Percentiles rank a stretch among this genome's conserved stretches.
Evolutionary conservation across 176 grass and related monocot genomes (phyloP).

Genomic region (Zea mays): DNA sequence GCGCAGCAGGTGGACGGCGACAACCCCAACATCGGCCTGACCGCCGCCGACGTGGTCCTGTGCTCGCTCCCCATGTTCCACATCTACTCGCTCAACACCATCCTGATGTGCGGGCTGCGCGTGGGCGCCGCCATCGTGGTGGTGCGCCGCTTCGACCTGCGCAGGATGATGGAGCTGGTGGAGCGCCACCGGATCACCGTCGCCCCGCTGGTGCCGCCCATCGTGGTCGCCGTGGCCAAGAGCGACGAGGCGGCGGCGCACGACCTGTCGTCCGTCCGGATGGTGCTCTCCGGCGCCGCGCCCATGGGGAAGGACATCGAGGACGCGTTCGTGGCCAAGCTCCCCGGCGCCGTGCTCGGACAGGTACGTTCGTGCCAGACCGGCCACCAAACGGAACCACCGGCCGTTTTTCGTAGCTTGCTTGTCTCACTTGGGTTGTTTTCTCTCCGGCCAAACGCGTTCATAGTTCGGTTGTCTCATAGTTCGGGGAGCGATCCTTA

Average conservation of each 20-base stretch:
- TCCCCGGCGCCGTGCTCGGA: constrained; percentile 62
- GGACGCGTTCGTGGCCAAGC: constrained; percentile 66
- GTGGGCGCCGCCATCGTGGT: constrained; percentile 60
- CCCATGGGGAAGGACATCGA: constrained; percentile 81
- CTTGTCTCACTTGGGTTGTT: background rate
- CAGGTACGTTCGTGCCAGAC: constrained; percentile 45
- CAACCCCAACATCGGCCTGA: constrained; percentile 66
- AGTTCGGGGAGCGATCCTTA: no score
- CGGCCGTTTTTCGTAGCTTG: background rate
- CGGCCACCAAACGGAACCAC: background rate
- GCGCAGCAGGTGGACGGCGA: constrained; percentile 83
- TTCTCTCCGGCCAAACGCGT: no score
- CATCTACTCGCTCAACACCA: constrained; percentile 72
- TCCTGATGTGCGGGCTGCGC: constrained; percentile 68
- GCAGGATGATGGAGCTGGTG: constrained; percentile 55
- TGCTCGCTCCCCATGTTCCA: constrained; percentile 80
- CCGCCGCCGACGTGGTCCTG: constrained; percentile 61
- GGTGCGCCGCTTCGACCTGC: constrained; percentile 65
- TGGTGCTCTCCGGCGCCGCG: constrained; percentile 74
- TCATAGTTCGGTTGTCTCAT: no score
- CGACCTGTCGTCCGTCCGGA: constrained; percentile 65
- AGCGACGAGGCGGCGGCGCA: constrained; percentile 31
- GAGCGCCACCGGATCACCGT: constrained; percentile 54
- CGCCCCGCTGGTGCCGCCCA: constrained; percentile 69
- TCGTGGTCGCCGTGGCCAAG: constrained; percentile 71